Evolutionary conservation across 2,329 filamentous ascomycete genomes (phyloP).

Genomic region (Colletotrichum neosansevieriae): DNA sequence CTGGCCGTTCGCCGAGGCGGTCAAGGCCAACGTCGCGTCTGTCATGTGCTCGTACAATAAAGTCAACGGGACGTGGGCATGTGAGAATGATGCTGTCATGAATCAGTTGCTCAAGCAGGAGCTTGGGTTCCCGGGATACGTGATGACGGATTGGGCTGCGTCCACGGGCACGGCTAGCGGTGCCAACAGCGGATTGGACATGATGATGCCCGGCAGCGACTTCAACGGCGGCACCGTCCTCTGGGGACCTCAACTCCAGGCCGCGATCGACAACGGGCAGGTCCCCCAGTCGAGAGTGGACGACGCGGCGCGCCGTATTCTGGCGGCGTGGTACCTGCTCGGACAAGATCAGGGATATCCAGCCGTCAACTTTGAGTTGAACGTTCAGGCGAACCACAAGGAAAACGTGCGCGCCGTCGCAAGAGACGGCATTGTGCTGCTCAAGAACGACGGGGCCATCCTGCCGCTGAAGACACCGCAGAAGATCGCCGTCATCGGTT

Average conservation of each 20-base stretch:
- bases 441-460: constrained; percentile 71
- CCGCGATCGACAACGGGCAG: constrained; percentile 67
- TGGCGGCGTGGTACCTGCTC: constrained; percentile 71
- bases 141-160: constrained; percentile 77
- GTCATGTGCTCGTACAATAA: constrained; percentile 83
- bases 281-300: constrained; percentile 72
- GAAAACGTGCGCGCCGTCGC: constrained; percentile 69
- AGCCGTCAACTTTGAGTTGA: constrained; percentile 64
- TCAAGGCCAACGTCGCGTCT: constrained; percentile 72
- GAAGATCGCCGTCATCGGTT: constrained; percentile 72
- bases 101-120: constrained; percentile 76
- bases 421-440: constrained; percentile 71
- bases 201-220: constrained; percentile 82
- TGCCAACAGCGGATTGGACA: constrained; percentile 79
- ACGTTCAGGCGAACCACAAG: constrained; percentile 70
- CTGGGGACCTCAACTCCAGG: constrained; percentile 67
- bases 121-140: constrained; percentile 77
- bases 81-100: constrained; percentile 71
- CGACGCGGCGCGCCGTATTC: constrained; percentile 74
- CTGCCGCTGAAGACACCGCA: constrained; percentile 68
- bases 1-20: constrained; percentile 77
- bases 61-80: constrained; percentile 76
- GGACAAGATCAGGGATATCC: constrained; percentile 66
- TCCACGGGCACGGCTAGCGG: constrained; percentile 78
- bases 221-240: constrained; percentile 61